phyloP scores from a whole-genome alignment of 345 rosid species.

The Fremontodendron californicum region DNA sequence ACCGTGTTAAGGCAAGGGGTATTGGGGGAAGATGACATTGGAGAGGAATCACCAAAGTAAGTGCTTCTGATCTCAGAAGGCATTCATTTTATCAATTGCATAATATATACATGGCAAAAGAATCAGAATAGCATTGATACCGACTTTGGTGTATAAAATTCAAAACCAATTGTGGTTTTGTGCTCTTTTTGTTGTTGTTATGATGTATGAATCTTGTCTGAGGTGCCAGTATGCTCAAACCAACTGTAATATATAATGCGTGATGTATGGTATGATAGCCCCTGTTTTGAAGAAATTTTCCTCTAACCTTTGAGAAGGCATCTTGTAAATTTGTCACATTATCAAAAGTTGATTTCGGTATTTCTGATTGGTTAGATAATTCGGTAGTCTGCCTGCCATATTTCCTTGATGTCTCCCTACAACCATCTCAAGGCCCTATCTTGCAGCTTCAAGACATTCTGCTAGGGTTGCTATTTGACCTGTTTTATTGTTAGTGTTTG shows the following conservation, averaged over 20 bases:
- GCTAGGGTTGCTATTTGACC: neutral
- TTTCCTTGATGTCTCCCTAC: neutral
- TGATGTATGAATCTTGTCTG: neutral
- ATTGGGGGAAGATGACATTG: constrained; percentile 95
- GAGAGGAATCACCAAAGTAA: constrained; percentile 86
- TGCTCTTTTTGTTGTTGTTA: neutral
- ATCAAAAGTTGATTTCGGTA: neutral
- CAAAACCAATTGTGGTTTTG: neutral
- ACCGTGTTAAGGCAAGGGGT: constrained; percentile 82
- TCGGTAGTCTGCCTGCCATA: neutral
- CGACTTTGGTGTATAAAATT: neutral
- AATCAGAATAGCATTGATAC: neutral
- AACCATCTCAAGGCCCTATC: neutral
- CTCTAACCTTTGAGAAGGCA: neutral
- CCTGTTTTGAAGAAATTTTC: neutral
- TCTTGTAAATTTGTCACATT: neutral
- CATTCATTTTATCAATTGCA: neutral
- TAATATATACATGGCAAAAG: neutral
- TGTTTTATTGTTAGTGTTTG: neutral
- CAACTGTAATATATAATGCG: neutral
- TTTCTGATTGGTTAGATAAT: neutral
- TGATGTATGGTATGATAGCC: neutral
- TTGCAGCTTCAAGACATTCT: neutral
- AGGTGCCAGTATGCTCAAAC: neutral
- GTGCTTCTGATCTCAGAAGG: constrained; percentile 14